Evolutionary conservation across 495 filamentous ascomycete genomes (phyloP).

Genomic region (Evansstolkia leycettana): DNA sequence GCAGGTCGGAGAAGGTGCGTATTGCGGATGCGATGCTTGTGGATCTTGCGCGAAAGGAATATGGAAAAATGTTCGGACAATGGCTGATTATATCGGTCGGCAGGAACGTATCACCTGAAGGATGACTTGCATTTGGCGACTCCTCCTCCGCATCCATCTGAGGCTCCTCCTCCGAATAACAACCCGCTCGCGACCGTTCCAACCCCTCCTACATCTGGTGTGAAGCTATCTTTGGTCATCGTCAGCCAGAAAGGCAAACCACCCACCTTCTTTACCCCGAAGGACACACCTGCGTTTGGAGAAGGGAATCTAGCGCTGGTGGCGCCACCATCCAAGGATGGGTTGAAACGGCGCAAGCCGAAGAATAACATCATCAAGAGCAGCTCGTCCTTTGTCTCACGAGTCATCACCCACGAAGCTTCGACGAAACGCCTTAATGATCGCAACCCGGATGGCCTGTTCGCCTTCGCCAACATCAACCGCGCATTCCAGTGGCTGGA

Average conservation of each 20-base stretch:
- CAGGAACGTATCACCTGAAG: conserved; percentile 77
- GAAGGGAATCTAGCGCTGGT: conserved; percentile 68
- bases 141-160: conserved; percentile 88
- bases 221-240: conserved; percentile 69
- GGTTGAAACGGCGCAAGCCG: conserved; percentile 71
- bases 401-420: conserved; percentile 84
- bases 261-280: conserved; percentile 33
- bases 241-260: conserved; percentile 49
- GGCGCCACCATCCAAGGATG: conserved; percentile 53
- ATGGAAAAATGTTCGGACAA: no score
- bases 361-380: conserved; percentile 97
- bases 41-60: background rate
- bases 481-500: conserved; percentile 83
- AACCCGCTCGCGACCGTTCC: conserved; percentile 83
- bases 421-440: conserved; percentile 68
- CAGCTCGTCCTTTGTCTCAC: conserved; percentile 91
- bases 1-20: conserved; percentile 79
- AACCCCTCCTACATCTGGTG: conserved; percentile 67
- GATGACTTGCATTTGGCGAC: conserved; percentile 89
- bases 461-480: conserved; percentile 90
- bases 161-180: conserved; percentile 69
- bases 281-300: conserved; percentile 58
- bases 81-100: background rate
- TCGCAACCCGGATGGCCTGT: conserved; percentile 62
- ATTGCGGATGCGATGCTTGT: background rate